Conservation (phyloP, 805 yeast genomes). For the Priceomyces melissophilus region DNA sequence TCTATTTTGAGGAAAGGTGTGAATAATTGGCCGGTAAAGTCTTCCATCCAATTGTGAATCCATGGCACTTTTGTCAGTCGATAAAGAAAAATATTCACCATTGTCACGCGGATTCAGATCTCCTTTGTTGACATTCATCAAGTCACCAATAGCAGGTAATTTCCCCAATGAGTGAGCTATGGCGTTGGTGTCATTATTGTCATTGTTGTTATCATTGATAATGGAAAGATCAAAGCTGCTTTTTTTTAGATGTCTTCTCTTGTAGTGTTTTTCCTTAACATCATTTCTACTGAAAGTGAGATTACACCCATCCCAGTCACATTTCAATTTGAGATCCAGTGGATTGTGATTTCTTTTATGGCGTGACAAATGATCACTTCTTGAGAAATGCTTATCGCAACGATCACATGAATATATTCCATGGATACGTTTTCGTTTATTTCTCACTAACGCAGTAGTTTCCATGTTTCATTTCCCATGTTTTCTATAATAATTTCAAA, state of each 20-base stretch:
- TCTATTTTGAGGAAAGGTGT: too few relatives aligned
- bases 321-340: conserved; percentile 5
- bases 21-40: too few relatives aligned
- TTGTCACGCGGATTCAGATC: too few relatives aligned
- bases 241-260: conserved; percentile 13
- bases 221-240: too few relatives aligned
- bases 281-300: conserved; percentile 17
- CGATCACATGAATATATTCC: conserved; percentile 40
- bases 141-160: too few relatives aligned
- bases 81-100: too few relatives aligned
- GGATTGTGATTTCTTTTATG: conserved; percentile 54
- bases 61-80: too few relatives aligned
- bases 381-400: conserved; percentile 51
- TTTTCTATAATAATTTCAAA: background rate
- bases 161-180: too few relatives aligned
- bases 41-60: too few relatives aligned
- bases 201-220: too few relatives aligned
- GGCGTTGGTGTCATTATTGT: too few relatives aligned
- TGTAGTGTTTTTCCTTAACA: conserved; percentile 19
- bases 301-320: conserved; percentile 17
- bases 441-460: background rate
- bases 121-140: too few relatives aligned
- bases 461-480: background rate
- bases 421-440: conserved; percentile 17
- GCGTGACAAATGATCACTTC: conserved; percentile 61